Evolutionary conservation across 805 yeast species (phyloP).

Genomic region (Torulaspora quercuum): DNA sequence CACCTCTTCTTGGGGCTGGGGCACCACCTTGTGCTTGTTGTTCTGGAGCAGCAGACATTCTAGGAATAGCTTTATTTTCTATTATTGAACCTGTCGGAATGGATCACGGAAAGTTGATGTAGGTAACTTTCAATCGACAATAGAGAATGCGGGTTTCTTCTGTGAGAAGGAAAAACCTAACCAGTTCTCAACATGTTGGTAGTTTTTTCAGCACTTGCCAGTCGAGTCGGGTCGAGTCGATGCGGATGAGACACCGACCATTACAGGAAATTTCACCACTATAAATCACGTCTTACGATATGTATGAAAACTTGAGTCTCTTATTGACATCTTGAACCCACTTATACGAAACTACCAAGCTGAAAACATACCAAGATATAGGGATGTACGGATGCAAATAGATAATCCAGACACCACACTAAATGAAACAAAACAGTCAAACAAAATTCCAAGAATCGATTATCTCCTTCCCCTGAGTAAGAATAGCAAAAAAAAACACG

Average conservation of each 20-base stretch:
- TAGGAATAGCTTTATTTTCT: slow-evolving; percentile 10
- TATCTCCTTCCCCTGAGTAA: no score
- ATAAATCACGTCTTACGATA: no score
- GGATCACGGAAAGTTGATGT: slow-evolving; percentile 52
- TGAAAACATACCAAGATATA: neutral
- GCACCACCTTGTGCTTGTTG: slow-evolving; percentile 25
- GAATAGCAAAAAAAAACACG: no score
- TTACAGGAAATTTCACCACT: no score
- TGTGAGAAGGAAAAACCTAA: no score
- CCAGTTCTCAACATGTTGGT: no score
- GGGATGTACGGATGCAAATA: neutral
- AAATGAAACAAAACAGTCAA: neutral
- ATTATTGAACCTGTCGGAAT: slow-evolving; percentile 41
- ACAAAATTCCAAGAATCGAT: neutral
- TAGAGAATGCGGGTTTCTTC: slow-evolving; percentile 5
- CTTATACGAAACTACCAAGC: neutral
- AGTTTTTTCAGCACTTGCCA: no score
- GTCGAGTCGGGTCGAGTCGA: no score
- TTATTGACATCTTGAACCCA: no score
- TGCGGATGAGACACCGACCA: no score
- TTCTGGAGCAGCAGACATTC: slow-evolving; percentile 44
- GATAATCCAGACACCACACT: no score
- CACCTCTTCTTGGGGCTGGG: slow-evolving; percentile 47
- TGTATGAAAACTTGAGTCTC: no score
- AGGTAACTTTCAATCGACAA: slow-evolving; percentile 54